Base-by-base conservation (phyloP, 179 eudicot species). In the Silene coronaria region DNA sequence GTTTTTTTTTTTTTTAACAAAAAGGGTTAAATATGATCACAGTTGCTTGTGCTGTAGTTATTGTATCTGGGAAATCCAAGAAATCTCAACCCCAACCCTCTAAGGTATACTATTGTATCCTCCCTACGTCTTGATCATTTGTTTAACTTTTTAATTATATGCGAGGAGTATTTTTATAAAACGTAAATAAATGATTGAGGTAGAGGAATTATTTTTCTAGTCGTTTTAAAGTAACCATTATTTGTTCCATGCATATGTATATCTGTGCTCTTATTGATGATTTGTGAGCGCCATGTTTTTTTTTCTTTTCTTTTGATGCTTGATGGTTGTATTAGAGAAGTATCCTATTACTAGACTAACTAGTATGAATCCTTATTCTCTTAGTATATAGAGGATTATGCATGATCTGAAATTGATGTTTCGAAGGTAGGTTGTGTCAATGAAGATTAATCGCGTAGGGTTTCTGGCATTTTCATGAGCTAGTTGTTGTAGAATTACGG, bases 81-180 rank as follows among this genome's bases (percentile, higher is more conserved):
- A 79, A 79, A 69, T 70, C 82, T 51, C 78, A 79, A 70, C 27
- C 81, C 6, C 77, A 66, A 66, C 61, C 78, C 17, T 51, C 82
- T 70, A 75, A 79, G 78, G 82, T 79, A 45, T 13, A 4, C 55
- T 22, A 17, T 34, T 16, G 7, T 63, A 30, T 30, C 1, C 28
- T 28, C 45, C 45, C 45, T 38, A 38, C 45, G 45, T 38, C 11
- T 4, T 22, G 5, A 17, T n/a, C 16, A 14, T 21, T 12, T 76
- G 8, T 30, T 11, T 9, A 5, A 28, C 28, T 51, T 27, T 48
- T 27, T 19, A n/a, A n/a, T 3, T 30, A 17, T 14, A 10, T 24
- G 11, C 62, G 23, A 6, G 19, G n/a, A 17, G 30, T 6, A 46
- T 69, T 21, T 46, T 46, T 1, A 23, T 46, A 16, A 67, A 67